Evolutionary conservation across 768 basidiomycete species (phyloP).

Genomic region (Collybia mongolica): DNA sequence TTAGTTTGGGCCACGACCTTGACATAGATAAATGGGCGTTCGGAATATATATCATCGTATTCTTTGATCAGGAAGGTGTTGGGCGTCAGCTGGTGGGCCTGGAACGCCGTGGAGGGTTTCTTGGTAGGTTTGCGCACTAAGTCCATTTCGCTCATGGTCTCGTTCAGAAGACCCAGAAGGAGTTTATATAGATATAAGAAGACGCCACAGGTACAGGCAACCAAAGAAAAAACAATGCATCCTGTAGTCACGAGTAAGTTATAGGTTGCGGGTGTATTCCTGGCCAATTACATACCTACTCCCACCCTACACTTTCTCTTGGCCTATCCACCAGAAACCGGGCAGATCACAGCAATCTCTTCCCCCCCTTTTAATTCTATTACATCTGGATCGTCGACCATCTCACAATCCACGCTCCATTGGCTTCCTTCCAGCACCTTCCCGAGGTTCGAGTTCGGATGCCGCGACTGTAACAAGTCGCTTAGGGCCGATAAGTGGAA

Average conservation of each 20-base stretch:
- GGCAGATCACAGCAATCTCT: conserved; percentile 78
- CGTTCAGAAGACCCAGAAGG: too few species aligned
- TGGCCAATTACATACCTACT: neutral
- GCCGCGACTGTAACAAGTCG: conserved; percentile 48
- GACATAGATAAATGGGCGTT: conserved; percentile 55
- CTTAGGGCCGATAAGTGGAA: conserved; percentile 53
- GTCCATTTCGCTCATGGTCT: neutral
- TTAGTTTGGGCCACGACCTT: conserved; percentile 36
- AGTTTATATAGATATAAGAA: neutral
- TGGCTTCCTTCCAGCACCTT: conserved; percentile 57
- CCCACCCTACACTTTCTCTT: neutral
- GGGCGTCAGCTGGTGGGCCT: conserved; percentile 25
- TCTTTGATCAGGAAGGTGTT: conserved; percentile 45
- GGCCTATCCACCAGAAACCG: conserved; percentile 73
- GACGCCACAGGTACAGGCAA: neutral
- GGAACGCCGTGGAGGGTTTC: conserved; percentile 20
- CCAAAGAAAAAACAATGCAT: neutral
- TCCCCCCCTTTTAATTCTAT: conserved; percentile 64
- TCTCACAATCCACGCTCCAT: conserved; percentile 83
- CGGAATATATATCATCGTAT: conserved; percentile 47
- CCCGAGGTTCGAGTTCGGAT: conserved; percentile 49
- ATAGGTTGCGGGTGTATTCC: too few species aligned
- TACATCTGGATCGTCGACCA: conserved; percentile 60
- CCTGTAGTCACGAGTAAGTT: neutral
- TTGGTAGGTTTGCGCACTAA: neutral